Base-by-base conservation (phyloP, 768 basidiomycete genomes). In the Pisolithus marmoratus region DNA sequence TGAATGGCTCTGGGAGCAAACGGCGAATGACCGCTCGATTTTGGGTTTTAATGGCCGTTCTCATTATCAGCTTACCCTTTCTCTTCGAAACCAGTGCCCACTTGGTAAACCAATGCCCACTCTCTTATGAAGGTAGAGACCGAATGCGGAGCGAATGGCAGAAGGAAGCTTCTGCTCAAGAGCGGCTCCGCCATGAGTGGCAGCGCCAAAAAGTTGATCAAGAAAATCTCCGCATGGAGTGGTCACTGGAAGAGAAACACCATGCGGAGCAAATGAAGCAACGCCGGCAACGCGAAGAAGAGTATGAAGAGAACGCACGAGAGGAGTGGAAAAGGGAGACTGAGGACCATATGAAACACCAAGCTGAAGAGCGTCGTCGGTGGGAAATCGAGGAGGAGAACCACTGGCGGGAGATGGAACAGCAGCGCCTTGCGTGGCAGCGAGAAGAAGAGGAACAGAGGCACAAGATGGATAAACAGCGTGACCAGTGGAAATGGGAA, bases 401-500 rank as follows among this genome's bases (percentile, higher is more conserved):
- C 17, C 34, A 48, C 19, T 14, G 20, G 47, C 47, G 19, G 9
- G 47, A 48, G 23, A 36, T 37, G 47, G 47, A 48, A 22, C 29
- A 29, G 24, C 49, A 27, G 8, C 29, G 46, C 19, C 46, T 34
- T 5, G 27, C 31, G 46, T 50, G 53, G 49, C 15, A 20, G 17
- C 50, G 22, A 26, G 29, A 46, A 23, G 29, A n/a, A 19, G 46
- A 31, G 36, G 34, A 22, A 27, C 22, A 49, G 5, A 17, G 19
- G 48, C 48, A 24, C 15, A 38, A 38, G 22, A 49, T 38, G 48
- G 48, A 49, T 12, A 26, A 19, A 15, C 50, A 36, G 11, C 40
- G 49, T 29, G 50, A n/a, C 3, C 52, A 58, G 20, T 65, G 65
- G 65, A 48, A 48, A 12, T 26, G 51, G 8, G 65, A 66, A 36